A percentile compares a stretch with the other conserved stretches of the same genome.
Conservation (phyloP, 805 yeast genomes). For the Saccharomycopsis fibuligera region DNA sequence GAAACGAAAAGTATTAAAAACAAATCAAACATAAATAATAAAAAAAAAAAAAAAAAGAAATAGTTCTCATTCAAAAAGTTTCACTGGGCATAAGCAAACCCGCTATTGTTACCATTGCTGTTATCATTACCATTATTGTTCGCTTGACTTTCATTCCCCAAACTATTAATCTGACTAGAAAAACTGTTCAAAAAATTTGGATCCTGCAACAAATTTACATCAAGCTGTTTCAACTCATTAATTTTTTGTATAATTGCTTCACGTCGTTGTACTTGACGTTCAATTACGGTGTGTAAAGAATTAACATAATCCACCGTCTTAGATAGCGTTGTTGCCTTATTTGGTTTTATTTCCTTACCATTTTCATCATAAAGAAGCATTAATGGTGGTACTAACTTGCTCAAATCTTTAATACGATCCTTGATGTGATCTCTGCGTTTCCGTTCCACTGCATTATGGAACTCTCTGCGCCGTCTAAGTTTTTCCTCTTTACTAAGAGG, state of each 20-base stretch:
- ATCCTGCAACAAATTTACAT: too few species aligned
- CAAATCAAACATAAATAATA: too few species aligned
- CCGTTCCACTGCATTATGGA: constrained; percentile 92
- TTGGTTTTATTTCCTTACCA: constrained; percentile 69
- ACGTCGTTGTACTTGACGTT: constrained; percentile 46
- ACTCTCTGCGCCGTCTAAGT: constrained; percentile 70
- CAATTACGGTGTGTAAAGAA: constrained; percentile 56
- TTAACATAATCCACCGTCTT: constrained; percentile 75
- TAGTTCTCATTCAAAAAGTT: too few species aligned
- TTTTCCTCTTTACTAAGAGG: constrained; percentile 57
- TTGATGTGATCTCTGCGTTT: constrained; percentile 87
- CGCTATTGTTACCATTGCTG: neutral
- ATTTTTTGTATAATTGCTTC: constrained; percentile 36
- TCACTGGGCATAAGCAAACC: too few species aligned
- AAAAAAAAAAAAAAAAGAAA: too few species aligned
- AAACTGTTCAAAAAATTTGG: too few species aligned
- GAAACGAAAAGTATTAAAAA: too few species aligned
- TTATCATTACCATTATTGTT: neutral
- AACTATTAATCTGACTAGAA: too few species aligned
- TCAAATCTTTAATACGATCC: constrained; percentile 79
- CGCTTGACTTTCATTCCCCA: too few species aligned
- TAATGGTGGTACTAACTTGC: constrained; percentile 73
- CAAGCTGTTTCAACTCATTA: constrained; percentile 25
- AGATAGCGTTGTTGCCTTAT: constrained; percentile 71
- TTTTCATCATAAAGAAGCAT: constrained; percentile 41